phyloP scores from a whole-genome alignment of 2,329 filamentous ascomycete genomes.

The Colletotrichum sp. region DNA sequence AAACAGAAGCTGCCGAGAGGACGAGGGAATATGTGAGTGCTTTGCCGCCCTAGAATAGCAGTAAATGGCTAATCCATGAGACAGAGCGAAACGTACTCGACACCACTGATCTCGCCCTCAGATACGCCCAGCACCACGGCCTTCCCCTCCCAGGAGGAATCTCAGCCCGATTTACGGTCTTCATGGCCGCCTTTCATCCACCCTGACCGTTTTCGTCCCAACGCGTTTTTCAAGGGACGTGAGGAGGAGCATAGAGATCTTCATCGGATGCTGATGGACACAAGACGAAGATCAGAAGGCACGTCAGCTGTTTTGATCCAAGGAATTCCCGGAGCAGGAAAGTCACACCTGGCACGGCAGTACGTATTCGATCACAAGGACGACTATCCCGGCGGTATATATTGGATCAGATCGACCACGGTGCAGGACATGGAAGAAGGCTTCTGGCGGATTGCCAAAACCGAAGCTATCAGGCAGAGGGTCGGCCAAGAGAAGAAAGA shows the following conservation, averaged over 20 bases:
- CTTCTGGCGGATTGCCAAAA: conserved; percentile 70
- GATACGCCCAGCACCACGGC: not conserved
- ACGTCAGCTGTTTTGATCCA: conserved; percentile 69
- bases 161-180: not conserved
- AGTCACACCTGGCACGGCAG: conserved; percentile 71
- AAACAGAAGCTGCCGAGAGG: conserved; percentile 50
- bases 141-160: not conserved
- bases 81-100: not conserved
- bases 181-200: conserved; percentile 40
- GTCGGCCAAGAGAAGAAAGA: conserved; percentile 37
- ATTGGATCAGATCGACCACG: conserved; percentile 71
- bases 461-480: conserved; percentile 52
- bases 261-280: conserved; percentile 63
- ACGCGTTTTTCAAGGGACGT: conserved; percentile 67
- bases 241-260: conserved; percentile 60
- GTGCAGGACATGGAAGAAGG: conserved; percentile 62
- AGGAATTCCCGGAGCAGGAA: conserved; percentile 69
- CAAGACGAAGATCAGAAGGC: conserved; percentile 57
- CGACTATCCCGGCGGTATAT: conserved; percentile 69
- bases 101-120: not conserved
- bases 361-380: conserved; percentile 66
- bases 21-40: conserved; percentile 24
- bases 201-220: conserved; percentile 65
- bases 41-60: not conserved
- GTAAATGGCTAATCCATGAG: not conserved